Evolutionary conservation across 1,139 yeast genomes (phyloP), one percentile per base, ranked within the genome.

Genomic region (Petasospora fabianii): DNA sequence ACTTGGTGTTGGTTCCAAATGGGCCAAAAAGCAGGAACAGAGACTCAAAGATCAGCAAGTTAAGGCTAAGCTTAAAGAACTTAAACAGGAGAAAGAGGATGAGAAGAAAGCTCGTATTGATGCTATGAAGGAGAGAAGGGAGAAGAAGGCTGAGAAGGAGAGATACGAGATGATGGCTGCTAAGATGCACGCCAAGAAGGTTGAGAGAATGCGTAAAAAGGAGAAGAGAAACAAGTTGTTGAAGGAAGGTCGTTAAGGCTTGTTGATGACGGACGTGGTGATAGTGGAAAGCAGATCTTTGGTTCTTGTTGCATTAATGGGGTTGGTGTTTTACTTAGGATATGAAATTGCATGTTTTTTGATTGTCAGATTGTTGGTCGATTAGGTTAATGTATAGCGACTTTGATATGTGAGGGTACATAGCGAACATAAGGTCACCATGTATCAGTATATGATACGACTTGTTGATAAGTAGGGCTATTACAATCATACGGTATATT

Each of bases 181-280:
- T 33, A 81, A 80, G 64, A 79, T 84, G 87, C 84, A 82, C 55
- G 82, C 80, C 30, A 81, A 81, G 74, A 81, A 76, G 70, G 80
- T 81, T 30, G 94, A 84, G 45, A 77, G 95, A 64, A 61, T 83
- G 65, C 80, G 81, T 65, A 80, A 81, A 69, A 80, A 78, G 61
- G 94, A 84, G 59, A 84, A 83, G 78, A 77, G 92, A 66, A 84
- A 83, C 62, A 84, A 84, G 62, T 66, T 83, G 50, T 75, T 84
- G 59, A 82, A 78, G 58, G 92, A 84, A 32, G 56, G 56, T 51
- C 80, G 80, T 62, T 73, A 56, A 61, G n/a, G n/a, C n/a, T n/a
- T n/a, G n/a, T n/a, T n/a, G n/a, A n/a, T n/a, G n/a, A n/a, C n/a
- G n/a, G n/a, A n/a, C n/a, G n/a, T n/a, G n/a, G n/a, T n/a, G n/a